Evolutionary conservation across 2,329 filamentous ascomycete species (phyloP).

Genomic region (Aureobasidium sp.): DNA sequence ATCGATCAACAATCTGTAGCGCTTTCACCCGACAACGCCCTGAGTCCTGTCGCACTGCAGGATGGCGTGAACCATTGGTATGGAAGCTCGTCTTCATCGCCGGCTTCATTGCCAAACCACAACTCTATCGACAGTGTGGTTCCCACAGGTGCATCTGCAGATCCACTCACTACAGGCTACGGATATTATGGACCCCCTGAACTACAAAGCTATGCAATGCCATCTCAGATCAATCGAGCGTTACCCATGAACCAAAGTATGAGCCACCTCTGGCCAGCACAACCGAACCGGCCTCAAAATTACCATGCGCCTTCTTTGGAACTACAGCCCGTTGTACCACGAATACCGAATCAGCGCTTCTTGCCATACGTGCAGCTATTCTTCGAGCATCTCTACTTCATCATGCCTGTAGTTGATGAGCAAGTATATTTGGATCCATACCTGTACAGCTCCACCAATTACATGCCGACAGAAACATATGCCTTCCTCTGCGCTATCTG

Average conservation of each 20-base stretch:
- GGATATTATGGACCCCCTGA: background rate
- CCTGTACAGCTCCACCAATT: constrained; percentile 21
- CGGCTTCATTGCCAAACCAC: background rate
- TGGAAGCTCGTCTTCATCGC: constrained; percentile 15
- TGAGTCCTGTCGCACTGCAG: constrained; percentile 18
- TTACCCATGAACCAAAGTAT: background rate
- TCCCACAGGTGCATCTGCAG: background rate
- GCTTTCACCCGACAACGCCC: constrained; percentile 21
- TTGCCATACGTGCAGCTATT: constrained; percentile 29
- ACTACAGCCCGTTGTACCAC: background rate
- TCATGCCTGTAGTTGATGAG: constrained; percentile 31
- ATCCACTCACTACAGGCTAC: background rate
- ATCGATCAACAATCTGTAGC: constrained; percentile 26
- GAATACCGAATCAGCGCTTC: constrained; percentile 19
- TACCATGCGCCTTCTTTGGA: background rate
- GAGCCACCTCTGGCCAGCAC: background rate
- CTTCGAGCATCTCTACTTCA: constrained; percentile 30
- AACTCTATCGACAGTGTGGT: background rate
- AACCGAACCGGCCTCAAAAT: background rate
- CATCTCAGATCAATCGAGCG: background rate
- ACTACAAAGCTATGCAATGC: background rate
- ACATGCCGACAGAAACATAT: constrained; percentile 26
- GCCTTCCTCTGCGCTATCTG: constrained; percentile 29
- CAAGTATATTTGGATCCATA: constrained; percentile 25
- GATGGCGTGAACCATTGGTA: constrained; percentile 13